phyloP scores from a whole-genome alignment of 2,329 filamentous ascomycete species.

The Calonectria leucothoes region DNA sequence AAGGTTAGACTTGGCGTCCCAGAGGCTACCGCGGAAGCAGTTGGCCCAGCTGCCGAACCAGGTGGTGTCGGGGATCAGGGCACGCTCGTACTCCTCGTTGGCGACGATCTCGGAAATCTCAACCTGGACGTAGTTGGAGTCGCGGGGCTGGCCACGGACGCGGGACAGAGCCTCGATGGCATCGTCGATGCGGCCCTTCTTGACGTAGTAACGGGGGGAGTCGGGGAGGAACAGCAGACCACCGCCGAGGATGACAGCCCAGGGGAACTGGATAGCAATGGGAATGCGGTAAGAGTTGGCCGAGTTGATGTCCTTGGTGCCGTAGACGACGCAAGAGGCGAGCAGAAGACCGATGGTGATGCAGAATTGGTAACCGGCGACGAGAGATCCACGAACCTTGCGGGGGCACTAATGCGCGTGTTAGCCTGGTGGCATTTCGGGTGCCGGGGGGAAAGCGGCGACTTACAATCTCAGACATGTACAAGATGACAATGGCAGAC shows the following conservation, averaged over 20 bases:
- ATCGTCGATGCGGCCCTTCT: slow-evolving; percentile 75
- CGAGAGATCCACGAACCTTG: slow-evolving; percentile 34
- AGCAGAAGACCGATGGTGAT: slow-evolving; percentile 35
- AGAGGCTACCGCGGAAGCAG: slow-evolving; percentile 75
- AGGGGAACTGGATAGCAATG: slow-evolving; percentile 81
- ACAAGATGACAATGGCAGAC: slow-evolving; percentile 83
- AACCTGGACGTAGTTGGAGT: slow-evolving; percentile 80
- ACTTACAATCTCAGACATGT: slow-evolving; percentile 85
- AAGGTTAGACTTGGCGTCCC: slow-evolving; percentile 72
- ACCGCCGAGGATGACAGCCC: slow-evolving; percentile 78
- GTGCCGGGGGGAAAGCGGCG: background rate
- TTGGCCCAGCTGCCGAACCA: slow-evolving; percentile 77
- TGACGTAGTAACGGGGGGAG: slow-evolving; percentile 87
- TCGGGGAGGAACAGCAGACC: slow-evolving; percentile 85
- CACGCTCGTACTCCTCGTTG: slow-evolving; percentile 87
- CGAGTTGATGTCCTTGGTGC: slow-evolving; percentile 17
- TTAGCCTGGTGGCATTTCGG: slow-evolving; percentile 20
- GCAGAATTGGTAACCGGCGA: slow-evolving; percentile 34
- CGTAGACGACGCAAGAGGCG: slow-evolving; percentile 31
- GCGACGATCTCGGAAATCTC: slow-evolving; percentile 89
- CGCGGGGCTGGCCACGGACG: slow-evolving; percentile 78
- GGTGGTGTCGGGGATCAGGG: slow-evolving; percentile 71
- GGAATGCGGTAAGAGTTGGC: slow-evolving; percentile 73
- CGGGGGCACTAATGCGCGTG: slow-evolving; percentile 58
- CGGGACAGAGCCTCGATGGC: slow-evolving; percentile 72